Evolutionary conservation across 805 yeast species (phyloP).

Genomic region (Candida easanensis): DNA sequence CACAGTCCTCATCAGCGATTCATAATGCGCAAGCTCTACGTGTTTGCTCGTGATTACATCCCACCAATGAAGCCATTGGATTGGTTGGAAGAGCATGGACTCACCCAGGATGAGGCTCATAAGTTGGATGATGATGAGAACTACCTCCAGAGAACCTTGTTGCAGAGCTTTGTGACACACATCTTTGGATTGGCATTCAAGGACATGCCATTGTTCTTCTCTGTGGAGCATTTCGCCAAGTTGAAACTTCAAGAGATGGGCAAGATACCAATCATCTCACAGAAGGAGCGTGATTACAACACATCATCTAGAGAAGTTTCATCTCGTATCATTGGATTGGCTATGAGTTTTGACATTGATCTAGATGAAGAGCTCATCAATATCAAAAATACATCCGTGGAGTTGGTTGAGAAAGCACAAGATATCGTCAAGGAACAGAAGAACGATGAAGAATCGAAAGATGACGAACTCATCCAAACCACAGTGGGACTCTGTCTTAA

Average conservation of each 20-base stretch:
- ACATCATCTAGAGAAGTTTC: conserved; percentile 32
- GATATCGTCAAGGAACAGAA: conserved; percentile 25
- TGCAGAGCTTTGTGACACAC: conserved; percentile 61
- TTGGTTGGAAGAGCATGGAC: conserved; percentile 30
- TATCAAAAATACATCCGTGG: conserved; percentile 34
- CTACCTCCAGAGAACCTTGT: conserved; percentile 59
- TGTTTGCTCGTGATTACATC: conserved; percentile 57
- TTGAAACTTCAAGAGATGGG: conserved; percentile 18
- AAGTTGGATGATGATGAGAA: conserved; percentile 53
- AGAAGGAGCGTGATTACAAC: conserved; percentile 22
- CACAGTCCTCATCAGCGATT: conserved; percentile 34
- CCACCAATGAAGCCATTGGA: conserved; percentile 43
- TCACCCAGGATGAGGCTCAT: conserved; percentile 35
- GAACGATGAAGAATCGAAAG: conserved; percentile 30
- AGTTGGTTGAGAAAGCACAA: conserved; percentile 39
- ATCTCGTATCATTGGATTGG: conserved; percentile 45
- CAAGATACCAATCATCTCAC: conserved; percentile 3
- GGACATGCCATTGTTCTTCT: conserved; percentile 7
- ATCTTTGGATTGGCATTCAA: conserved; percentile 37
- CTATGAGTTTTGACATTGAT: conserved; percentile 66
- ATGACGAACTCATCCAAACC: conserved; percentile 21
- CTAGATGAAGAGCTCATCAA: conserved; percentile 38
- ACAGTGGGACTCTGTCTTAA: conserved; percentile 37
- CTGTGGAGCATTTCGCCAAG: conserved; percentile 15
- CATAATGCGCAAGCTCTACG: conserved; percentile 60